Conservation (phyloP, 371 early-diverging fungal genomes). For the Nematocida homosporus region DNA sequence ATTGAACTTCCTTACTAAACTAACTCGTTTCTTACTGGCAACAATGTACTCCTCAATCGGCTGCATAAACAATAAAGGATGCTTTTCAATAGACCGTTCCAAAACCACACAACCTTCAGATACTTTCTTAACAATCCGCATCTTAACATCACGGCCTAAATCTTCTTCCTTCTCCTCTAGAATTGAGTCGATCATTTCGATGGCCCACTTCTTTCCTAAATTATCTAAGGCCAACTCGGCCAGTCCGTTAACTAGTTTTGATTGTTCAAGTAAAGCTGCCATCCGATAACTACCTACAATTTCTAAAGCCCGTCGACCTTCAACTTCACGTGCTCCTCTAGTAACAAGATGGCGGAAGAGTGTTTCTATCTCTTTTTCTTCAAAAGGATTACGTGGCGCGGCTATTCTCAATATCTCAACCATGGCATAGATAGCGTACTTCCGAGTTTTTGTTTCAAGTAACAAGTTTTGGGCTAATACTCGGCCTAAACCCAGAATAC, state of each 20-base stretch:
- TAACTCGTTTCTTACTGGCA: not conserved
- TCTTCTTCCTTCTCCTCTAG: constrained; percentile 54
- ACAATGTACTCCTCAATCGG: constrained; percentile 5
- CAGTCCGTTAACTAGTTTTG: constrained; percentile 25
- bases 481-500: not conserved
- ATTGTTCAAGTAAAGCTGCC: constrained; percentile 15
- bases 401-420: constrained; percentile 37
- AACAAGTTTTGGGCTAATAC: not conserved
- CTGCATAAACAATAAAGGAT: constrained; percentile 31
- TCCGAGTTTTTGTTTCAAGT: not conserved
- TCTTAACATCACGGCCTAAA: constrained; percentile 34
- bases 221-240: constrained; percentile 16
- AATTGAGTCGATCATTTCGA: constrained; percentile 33
- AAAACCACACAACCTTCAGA: constrained; percentile 22
- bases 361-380: not conserved
- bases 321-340: constrained; percentile 8
- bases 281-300: constrained; percentile 36
- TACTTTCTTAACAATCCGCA: constrained; percentile 26
- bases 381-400: constrained; percentile 39
- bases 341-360: constrained; percentile 6
- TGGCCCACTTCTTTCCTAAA: constrained; percentile 28
- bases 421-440: constrained; percentile 7
- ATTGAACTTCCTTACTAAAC: constrained; percentile 27
- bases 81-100: not conserved
- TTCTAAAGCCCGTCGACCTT: constrained; percentile 29